phyloP scores from a whole-genome alignment of 164 flowering plant genomes.

The Aristolochia contorta region DNA sequence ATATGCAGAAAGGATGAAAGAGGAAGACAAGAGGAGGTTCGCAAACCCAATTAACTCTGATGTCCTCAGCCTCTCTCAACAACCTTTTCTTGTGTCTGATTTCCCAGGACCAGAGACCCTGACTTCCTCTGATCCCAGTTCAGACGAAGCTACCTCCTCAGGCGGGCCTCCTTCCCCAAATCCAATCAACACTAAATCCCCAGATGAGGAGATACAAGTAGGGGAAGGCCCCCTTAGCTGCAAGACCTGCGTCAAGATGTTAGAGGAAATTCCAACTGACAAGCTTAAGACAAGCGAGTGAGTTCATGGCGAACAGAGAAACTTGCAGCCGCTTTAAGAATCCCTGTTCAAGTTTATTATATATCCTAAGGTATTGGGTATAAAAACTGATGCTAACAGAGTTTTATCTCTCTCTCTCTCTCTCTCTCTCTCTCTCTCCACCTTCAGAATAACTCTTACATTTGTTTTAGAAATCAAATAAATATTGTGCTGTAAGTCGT shows the following conservation, averaged over 20 bases:
- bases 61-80: background rate
- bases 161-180: constrained; percentile 4
- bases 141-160: constrained; percentile 7
- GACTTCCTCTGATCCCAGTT: background rate
- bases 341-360: no score
- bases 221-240: constrained; percentile 2
- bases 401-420: background rate
- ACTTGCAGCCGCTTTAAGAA: no score
- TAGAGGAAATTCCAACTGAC: no score
- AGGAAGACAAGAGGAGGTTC: constrained; percentile 18
- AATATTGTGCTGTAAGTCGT: no score
- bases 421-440: background rate
- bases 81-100: background rate
- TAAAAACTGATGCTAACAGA: no score
- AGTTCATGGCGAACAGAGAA: no score
- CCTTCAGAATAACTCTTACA: no score
- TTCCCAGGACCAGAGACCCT: constrained; percentile 4
- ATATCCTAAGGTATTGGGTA: no score
- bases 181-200: background rate
- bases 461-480: no score
- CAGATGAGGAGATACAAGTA: no score
- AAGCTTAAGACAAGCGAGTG: no score
- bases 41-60: constrained; percentile 4
- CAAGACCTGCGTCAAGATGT: background rate
- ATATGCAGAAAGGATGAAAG: constrained; percentile 19